Conservation (phyloP, 208 protist genomes). For the Naegleria fowleri region DNA sequence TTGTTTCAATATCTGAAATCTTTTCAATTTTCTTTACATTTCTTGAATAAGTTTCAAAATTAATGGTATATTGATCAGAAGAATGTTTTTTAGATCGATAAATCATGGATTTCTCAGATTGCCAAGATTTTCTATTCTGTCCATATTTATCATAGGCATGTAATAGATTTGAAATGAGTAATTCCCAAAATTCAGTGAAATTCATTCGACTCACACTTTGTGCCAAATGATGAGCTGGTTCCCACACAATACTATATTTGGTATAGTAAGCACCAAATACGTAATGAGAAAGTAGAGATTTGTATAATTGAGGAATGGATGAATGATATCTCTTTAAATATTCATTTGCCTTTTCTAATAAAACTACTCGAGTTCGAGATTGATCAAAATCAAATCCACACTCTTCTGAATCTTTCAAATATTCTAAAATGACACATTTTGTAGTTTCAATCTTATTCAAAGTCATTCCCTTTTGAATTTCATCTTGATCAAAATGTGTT, state of each 20-base stretch:
- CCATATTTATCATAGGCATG: background rate
- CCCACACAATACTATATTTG: background rate
- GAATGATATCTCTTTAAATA: background rate
- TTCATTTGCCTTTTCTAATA: background rate
- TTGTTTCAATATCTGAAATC: background rate
- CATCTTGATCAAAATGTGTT: background rate
- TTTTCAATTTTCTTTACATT: background rate
- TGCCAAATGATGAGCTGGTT: background rate
- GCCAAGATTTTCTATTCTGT: background rate
- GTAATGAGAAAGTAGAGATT: background rate
- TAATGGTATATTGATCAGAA: background rate
- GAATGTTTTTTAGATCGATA: background rate
- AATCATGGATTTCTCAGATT: background rate
- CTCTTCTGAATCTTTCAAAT: background rate
- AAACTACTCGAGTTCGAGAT: background rate
- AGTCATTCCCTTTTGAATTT: background rate
- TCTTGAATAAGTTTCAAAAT: background rate
- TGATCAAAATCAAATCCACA: background rate
- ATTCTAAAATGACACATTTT: background rate
- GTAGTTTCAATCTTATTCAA: background rate
- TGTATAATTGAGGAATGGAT: background rate
- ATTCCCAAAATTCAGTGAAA: background rate
- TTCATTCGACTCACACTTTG: background rate
- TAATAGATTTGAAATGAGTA: background rate
- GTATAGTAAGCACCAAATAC: background rate